Evolutionary conservation across 495 filamentous ascomycete species (phyloP).

Genomic region (Penicillium pancosmium): DNA sequence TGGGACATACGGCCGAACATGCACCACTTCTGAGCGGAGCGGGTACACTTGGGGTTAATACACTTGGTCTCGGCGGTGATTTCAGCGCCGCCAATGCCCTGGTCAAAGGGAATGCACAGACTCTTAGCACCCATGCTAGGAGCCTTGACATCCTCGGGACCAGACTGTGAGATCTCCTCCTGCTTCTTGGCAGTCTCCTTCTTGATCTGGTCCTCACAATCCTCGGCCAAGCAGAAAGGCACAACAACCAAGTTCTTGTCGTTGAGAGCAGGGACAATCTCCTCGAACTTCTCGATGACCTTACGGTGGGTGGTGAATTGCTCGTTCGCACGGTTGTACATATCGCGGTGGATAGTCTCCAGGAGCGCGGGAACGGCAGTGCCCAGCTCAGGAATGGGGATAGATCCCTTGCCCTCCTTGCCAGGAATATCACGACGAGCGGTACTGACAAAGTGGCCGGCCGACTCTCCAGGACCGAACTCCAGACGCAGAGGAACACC

Average conservation of each 20-base stretch:
- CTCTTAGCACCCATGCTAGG: slow-evolving; percentile 97
- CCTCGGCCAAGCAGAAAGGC: slow-evolving; percentile 76
- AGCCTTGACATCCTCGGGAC: slow-evolving; percentile 72
- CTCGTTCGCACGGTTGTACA: slow-evolving; percentile 81
- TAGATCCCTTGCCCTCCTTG: slow-evolving; percentile 70
- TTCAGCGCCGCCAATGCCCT: slow-evolving; percentile 73
- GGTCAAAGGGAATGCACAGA: slow-evolving; percentile 96
- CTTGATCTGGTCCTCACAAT: slow-evolving; percentile 95
- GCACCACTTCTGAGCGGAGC: slow-evolving; percentile 75
- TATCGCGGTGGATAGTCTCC: slow-evolving; percentile 82
- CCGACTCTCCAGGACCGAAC: slow-evolving; percentile 91
- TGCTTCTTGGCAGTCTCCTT: slow-evolving; percentile 75
- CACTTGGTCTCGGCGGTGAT: slow-evolving; percentile 80
- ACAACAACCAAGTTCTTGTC: slow-evolving; percentile 89
- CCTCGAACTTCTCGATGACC: slow-evolving; percentile 80
- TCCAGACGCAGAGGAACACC: slow-evolving; percentile 92
- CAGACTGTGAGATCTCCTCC: slow-evolving; percentile 57
- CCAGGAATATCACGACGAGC: slow-evolving; percentile 79
- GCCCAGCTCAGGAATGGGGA: slow-evolving; percentile 70
- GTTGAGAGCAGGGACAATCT: slow-evolving; percentile 85
- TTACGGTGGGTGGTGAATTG: slow-evolving; percentile 78
- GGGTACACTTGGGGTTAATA: slow-evolving; percentile 78
- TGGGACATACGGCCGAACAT: slow-evolving; percentile 71
- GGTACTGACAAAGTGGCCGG: slow-evolving; percentile 77
- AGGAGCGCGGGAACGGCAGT: slow-evolving; percentile 76